These are phyloP conservation scores for Brasenia schreberi DNA, from an alignment of 164 flowering plant species.

Conservation along the genomic window DNA sequence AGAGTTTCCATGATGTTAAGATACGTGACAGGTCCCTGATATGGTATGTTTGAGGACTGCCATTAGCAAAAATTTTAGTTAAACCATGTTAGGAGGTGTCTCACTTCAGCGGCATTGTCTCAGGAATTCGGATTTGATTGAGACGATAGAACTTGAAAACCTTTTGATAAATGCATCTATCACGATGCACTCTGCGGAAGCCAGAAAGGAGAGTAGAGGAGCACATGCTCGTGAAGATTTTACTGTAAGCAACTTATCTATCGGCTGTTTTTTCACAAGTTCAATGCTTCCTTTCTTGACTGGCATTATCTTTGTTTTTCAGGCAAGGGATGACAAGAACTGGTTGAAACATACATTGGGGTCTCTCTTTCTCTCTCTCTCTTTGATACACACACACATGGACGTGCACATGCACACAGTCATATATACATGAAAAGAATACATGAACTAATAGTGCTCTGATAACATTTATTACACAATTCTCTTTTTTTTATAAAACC, in stretches of 20 bases:
- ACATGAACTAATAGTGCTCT: too few species aligned
- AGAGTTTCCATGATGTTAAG: slow-evolving; percentile 78
- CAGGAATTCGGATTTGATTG: slow-evolving; percentile 97
- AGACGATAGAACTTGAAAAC: slow-evolving; percentile 90
- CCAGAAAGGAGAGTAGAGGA: slow-evolving; percentile 97
- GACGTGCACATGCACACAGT: neutral
- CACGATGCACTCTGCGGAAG: slow-evolving; percentile 99
- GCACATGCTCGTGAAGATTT: slow-evolving; percentile 99
- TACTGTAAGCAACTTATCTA: slow-evolving; percentile 34
- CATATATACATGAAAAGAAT: too few species aligned
- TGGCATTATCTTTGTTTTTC: slow-evolving; percentile 16
- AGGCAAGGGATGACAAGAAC: slow-evolving; percentile 90
- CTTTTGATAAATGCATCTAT: slow-evolving; percentile 89
- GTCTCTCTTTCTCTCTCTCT: slow-evolving; percentile 19
- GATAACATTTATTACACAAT: too few species aligned
- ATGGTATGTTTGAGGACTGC: slow-evolving; percentile 34
- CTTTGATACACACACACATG: neutral
- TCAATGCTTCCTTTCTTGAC: neutral
- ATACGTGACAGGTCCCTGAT: slow-evolving; percentile 77
- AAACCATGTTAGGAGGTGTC: neutral
- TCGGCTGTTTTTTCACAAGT: neutral
- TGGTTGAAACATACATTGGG: slow-evolving; percentile 98
- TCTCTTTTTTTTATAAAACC: too few species aligned
- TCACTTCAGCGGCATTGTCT: neutral
- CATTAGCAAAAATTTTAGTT: too few species aligned